A percentile compares a stretch with the other conserved stretches of the same genome.
These are phyloP conservation scores for Pezicula neosporulosa DNA, from an alignment of 2,329 filamentous ascomycete species.

Conservation along the genomic window DNA sequence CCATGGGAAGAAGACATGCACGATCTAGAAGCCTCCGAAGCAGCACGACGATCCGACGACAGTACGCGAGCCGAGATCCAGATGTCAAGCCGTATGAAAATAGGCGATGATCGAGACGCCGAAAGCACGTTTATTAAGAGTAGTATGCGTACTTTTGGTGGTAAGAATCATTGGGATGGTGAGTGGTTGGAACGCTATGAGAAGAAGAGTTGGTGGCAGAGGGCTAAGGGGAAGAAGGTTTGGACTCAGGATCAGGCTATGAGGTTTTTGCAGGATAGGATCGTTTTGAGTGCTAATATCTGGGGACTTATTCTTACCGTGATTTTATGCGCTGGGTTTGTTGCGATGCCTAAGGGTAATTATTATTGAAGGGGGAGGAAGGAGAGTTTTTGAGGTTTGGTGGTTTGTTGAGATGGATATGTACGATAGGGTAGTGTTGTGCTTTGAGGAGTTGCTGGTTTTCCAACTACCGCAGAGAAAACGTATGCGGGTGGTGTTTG, in stretches of 20 bases:
- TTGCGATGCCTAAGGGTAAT: constrained; percentile 59
- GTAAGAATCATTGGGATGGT: constrained; percentile 46
- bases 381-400: no score
- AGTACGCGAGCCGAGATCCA: not conserved
- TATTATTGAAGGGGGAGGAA: constrained; percentile 41
- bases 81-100: constrained; percentile 6
- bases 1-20: constrained; percentile 57
- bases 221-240: constrained; percentile 72
- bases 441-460: no score
- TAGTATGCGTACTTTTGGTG: constrained; percentile 56
- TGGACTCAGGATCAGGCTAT: constrained; percentile 80
- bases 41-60: constrained; percentile 6
- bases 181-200: constrained; percentile 73
- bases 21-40: constrained; percentile 14
- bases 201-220: constrained; percentile 65
- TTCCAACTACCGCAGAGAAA: no score
- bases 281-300: constrained; percentile 68
- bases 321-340: constrained; percentile 61
- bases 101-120: constrained; percentile 25
- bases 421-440: no score
- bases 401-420: no score
- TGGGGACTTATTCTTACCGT: constrained; percentile 53
- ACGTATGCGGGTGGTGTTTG: no score
- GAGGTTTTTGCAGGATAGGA: constrained; percentile 73
- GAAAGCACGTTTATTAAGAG: constrained; percentile 24